Evolutionary conservation across 805 yeast genomes (phyloP).

Genomic region (Candida pseudoglaebosa): DNA sequence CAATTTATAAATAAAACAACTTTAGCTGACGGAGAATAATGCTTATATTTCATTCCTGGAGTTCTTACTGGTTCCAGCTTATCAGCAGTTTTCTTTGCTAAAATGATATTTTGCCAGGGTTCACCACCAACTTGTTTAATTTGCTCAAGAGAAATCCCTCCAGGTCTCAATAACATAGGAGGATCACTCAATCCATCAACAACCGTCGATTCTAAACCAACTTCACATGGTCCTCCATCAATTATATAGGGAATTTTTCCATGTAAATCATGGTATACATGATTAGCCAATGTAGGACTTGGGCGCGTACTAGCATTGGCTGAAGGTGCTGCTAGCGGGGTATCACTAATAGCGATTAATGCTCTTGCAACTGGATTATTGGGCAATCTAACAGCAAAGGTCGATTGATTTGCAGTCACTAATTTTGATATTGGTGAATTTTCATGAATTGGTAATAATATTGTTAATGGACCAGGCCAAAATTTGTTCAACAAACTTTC

Average conservation of each 20-base stretch:
- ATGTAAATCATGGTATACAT: constrained; percentile 75
- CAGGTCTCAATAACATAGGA: constrained; percentile 89
- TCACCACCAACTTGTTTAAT: constrained; percentile 63
- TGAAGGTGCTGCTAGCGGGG: constrained; percentile 95
- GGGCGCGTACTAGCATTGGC: constrained; percentile 97
- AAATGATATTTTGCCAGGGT: constrained; percentile 57
- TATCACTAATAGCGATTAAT: constrained; percentile 73
- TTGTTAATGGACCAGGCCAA: constrained; percentile 98
- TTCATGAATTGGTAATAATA: constrained; percentile 60
- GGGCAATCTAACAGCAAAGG: constrained; percentile 92
- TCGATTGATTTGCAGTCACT: constrained; percentile 84
- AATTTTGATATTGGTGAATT: constrained; percentile 56
- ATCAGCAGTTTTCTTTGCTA: constrained; percentile 67
- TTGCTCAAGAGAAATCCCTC: constrained; percentile 84
- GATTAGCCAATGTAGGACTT: constrained; percentile 84
- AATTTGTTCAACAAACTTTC: constrained; percentile 57
- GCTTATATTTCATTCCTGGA: constrained; percentile 97
- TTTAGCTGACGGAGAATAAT: constrained; percentile 86
- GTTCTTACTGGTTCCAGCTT: constrained; percentile 71
- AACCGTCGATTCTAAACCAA: constrained; percentile 93
- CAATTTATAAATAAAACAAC: constrained; percentile 63
- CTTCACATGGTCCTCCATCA: constrained; percentile 86
- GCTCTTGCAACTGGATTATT: constrained; percentile 87
- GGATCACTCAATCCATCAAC: constrained; percentile 84
- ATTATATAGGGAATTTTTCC: constrained; percentile 79